Evolutionary conservation across 805 yeast species (phyloP), one percentile per base, ranked within the genome.

Genomic region (Isabelozyma heimii): DNA sequence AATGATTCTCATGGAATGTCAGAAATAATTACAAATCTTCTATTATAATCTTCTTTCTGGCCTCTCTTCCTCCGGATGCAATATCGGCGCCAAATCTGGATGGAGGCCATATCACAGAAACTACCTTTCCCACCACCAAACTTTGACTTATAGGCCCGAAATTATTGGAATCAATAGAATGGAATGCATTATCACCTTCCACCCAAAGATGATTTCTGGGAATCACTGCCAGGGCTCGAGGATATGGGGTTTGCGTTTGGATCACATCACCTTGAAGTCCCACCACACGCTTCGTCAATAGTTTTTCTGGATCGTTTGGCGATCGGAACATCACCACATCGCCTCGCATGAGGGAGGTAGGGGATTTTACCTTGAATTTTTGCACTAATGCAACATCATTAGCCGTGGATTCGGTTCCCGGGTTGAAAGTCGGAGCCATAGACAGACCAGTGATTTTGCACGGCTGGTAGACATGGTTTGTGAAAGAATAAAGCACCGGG

Each of bases 151-250:
- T 79, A 0, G 97, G 96, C 0, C 98, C 98, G 70, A 88, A 92
- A 8, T 77, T 80, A 64, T 91, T 91, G 45, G 92, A 84, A 67
- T 92, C 98, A 1, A 91, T 72, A 0, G 96, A 85, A 59, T 86
- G 92, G 49, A 71, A 69, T 13, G 81, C 66, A 62, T 89, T 91
- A 65, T 92, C 98, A 6, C 98, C 98, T 64, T 92, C 97, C 0
- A 91, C 91, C 97, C 97, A 92, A 6, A 89, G 57, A 62, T 92
- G 97, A 58, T 83, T 85, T 47, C 87, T 68, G 2, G 97, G 97
- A 2, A 92, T 71, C 33, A 69, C 65, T 5, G 85, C 84, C 41
- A 72, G 67, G 1, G 75, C 70, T 60, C 83, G 77, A 5, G 95
- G 90, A 60, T 89, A 89, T 17, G 84, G 85, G 24, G 76, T 69